These are phyloP conservation scores for Annona squamosa DNA, from an alignment of 164 flowering plant genomes.

Conservation along the genomic window DNA sequence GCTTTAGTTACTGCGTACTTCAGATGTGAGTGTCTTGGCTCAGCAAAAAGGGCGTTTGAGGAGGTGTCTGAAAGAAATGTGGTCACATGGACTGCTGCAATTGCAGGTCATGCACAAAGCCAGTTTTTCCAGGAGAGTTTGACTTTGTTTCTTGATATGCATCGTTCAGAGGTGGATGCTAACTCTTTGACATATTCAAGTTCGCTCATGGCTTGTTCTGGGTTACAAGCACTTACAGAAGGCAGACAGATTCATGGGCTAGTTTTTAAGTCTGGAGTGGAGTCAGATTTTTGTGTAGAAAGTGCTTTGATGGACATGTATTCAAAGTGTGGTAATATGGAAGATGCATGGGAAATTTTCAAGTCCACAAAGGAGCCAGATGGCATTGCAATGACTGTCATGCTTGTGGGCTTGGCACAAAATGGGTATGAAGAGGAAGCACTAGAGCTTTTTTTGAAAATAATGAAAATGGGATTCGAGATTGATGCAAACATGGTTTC, in stretches of 20 bases:
- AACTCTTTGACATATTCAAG: slow-evolving; percentile 61
- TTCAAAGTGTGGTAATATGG: slow-evolving; percentile 64
- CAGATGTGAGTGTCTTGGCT: slow-evolving; percentile 35
- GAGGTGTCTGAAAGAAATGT: slow-evolving; percentile 69
- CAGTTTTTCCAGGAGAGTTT: slow-evolving; percentile 51
- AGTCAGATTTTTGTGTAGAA: slow-evolving; percentile 54
- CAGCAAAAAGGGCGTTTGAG: slow-evolving; percentile 48
- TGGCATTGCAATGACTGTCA: slow-evolving; percentile 69
- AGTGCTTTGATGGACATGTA: slow-evolving; percentile 94
- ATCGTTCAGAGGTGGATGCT: slow-evolving; percentile 36
- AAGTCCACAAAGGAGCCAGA: slow-evolving; percentile 54
- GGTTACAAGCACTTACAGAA: slow-evolving; percentile 46
- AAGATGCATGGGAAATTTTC: slow-evolving; percentile 56
- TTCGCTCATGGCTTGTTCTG: slow-evolving; percentile 62
- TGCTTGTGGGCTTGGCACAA: slow-evolving; percentile 81
- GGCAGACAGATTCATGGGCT: slow-evolving; percentile 74
- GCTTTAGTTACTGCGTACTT: slow-evolving; percentile 66
- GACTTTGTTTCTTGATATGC: slow-evolving; percentile 47
- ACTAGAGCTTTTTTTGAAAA: slow-evolving; percentile 45
- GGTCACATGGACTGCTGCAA: slow-evolving; percentile 77
- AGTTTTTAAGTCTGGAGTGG: slow-evolving; percentile 51
- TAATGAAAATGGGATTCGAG: slow-evolving; percentile 37
- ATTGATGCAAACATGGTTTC: slow-evolving; percentile 70
- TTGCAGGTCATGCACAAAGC: slow-evolving; percentile 66
- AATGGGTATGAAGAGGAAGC: slow-evolving; percentile 83